These are phyloP conservation scores for Mycosphaerelloides madeirae DNA, from an alignment of 2,329 filamentous ascomycete genomes.

Conservation along the genomic window DNA sequence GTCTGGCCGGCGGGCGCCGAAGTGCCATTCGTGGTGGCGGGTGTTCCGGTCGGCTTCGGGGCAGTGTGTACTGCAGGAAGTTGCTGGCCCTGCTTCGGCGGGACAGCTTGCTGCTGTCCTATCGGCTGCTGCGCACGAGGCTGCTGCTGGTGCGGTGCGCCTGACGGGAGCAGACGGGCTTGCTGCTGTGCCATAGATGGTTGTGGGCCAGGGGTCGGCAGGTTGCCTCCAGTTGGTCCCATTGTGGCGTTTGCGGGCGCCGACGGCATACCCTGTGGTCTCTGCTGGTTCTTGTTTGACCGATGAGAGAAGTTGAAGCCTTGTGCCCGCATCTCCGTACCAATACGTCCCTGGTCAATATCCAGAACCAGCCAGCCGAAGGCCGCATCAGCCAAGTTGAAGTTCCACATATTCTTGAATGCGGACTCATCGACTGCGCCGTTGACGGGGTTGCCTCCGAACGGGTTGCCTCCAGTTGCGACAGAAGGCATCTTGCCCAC, in stretches of 20 bases:
- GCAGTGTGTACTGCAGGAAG: conserved; percentile 35
- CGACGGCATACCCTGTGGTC: conserved; percentile 36
- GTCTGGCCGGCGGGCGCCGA: conserved; percentile 28
- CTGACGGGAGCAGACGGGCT: conserved; percentile 26
- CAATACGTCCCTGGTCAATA: conserved; percentile 90
- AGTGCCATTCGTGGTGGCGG: conserved; percentile 27
- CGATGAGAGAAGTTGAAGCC: conserved; percentile 99
- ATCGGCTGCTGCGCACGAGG: conserved; percentile 23
- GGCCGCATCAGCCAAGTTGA: conserved; percentile 93
- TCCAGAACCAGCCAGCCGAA: conserved; percentile 95
- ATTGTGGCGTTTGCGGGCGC: conserved; percentile 35
- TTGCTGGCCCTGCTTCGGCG: conserved; percentile 22
- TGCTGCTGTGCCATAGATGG: conserved; percentile 34
- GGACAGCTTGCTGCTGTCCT: conserved; percentile 27
- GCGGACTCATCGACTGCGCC: conserved; percentile 96
- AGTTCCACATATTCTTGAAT: conserved; percentile 99
- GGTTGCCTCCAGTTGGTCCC: conserved; percentile 35
- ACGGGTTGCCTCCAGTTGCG: conserved; percentile 92
- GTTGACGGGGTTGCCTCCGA: conserved; percentile 76
- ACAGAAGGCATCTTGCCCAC: conserved; percentile 98
- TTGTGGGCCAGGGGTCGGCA: conserved; percentile 39
- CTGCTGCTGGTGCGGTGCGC: conserved; percentile 26
- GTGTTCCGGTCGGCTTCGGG: conserved; percentile 20
- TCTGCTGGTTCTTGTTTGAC: conserved; percentile 62
- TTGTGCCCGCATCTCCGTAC: conserved; percentile 96